phyloP scores from a whole-genome alignment of 2,329 filamentous ascomycete species.

The Colletotrichum sp. region DNA sequence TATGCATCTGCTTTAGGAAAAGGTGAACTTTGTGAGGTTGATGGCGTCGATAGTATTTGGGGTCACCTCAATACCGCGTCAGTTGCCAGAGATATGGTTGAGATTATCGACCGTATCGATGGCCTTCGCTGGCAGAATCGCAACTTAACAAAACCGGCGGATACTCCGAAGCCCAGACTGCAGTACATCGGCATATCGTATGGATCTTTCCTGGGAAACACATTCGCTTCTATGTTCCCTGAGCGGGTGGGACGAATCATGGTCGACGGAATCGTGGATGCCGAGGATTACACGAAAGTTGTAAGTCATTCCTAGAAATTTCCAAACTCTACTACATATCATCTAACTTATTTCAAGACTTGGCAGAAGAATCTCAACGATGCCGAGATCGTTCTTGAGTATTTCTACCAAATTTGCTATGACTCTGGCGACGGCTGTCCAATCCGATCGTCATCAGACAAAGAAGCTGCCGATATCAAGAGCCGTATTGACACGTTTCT shows the following conservation, averaged over 20 bases:
- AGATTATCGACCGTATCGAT: conserved; percentile 35
- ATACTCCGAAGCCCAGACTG: conserved; percentile 23
- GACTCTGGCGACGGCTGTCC: too few relatives aligned
- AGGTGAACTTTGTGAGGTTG: conserved; percentile 27
- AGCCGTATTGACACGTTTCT: too few relatives aligned
- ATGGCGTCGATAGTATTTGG: conserved; percentile 22
- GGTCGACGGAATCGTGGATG: conserved; percentile 32
- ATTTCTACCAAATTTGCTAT: too few relatives aligned
- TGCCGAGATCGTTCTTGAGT: too few relatives aligned
- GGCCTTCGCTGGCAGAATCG: conserved; percentile 18
- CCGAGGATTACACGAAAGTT: conserved; percentile 28
- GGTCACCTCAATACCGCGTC: conserved; percentile 30
- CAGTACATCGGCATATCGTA: conserved; percentile 52
- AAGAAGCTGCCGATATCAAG: too few relatives aligned
- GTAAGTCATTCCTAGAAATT: too few relatives aligned
- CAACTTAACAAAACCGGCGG: background rate
- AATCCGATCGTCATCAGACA: too few relatives aligned
- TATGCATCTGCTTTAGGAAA: conserved; percentile 20
- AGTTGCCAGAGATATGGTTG: conserved; percentile 36
- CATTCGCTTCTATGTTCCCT: too few relatives aligned
- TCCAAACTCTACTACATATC: too few relatives aligned
- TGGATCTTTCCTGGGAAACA: conserved; percentile 37
- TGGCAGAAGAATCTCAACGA: too few relatives aligned
- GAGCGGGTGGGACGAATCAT: conserved; percentile 41
- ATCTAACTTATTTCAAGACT: too few relatives aligned